phyloP scores from a whole-genome alignment of 495 filamentous ascomycete genomes.

The Penicillium taxi region DNA sequence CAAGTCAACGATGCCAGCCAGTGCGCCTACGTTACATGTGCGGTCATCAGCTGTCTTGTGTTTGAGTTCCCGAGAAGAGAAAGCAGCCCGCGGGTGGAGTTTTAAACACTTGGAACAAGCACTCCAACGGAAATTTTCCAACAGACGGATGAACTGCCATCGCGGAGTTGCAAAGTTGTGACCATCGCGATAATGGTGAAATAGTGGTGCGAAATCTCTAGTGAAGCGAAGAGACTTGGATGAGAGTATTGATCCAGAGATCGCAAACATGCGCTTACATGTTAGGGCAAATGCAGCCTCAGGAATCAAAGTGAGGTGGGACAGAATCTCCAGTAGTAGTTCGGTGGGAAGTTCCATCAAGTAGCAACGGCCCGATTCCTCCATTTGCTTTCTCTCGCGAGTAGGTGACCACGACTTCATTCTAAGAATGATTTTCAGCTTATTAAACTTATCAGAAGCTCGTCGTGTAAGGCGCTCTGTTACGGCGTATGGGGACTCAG shows the following conservation, averaged over 20 bases:
- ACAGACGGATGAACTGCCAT: constrained; percentile 35
- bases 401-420: constrained; percentile 26
- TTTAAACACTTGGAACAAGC: constrained; percentile 40
- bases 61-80: constrained; percentile 29
- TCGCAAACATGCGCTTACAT: constrained; percentile 36
- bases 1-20: constrained; percentile 38
- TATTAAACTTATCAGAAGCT: constrained; percentile 28
- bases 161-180: constrained; percentile 35
- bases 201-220: constrained; percentile 40
- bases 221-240: constrained; percentile 34
- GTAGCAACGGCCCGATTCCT: constrained; percentile 22
- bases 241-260: constrained; percentile 28
- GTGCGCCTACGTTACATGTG: constrained; percentile 32
- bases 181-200: constrained; percentile 38
- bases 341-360: constrained; percentile 40
- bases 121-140: constrained; percentile 35
- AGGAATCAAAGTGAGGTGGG: constrained; percentile 31
- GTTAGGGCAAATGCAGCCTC: constrained; percentile 38
- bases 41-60: constrained; percentile 32
- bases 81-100: constrained; percentile 33
- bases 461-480: constrained; percentile 25
- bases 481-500: constrained; percentile 17
- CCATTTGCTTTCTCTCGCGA: constrained; percentile 11
- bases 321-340: constrained; percentile 35
- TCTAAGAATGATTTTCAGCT: constrained; percentile 19